Evolutionary conservation across 345 rosid genomes (phyloP).

Genomic region (Populus euphratica): DNA sequence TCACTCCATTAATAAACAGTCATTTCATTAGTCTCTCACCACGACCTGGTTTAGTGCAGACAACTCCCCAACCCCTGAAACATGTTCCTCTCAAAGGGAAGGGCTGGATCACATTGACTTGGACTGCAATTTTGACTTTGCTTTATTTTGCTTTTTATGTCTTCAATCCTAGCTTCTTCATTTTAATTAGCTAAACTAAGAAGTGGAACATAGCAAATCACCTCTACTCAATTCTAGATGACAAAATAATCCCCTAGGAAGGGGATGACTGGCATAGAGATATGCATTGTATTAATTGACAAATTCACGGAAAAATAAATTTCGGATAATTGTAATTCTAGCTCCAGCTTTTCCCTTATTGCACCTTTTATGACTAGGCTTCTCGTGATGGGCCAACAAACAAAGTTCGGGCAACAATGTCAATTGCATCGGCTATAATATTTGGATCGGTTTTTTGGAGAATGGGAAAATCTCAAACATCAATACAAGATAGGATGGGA

Average conservation of each 20-base stretch:
- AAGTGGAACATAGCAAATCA: conserved; percentile 2
- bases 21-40: not conserved
- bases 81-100: not conserved
- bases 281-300: conserved; percentile 1
- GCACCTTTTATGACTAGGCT: conserved; percentile 47
- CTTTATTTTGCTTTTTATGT: not conserved
- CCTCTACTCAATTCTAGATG: conserved; percentile 1
- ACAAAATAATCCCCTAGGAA: not conserved
- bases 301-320: not conserved
- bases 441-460: conserved; percentile 99
- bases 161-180: conserved; percentile 4
- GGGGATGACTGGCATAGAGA: conserved; percentile 1
- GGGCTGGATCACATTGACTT: not conserved
- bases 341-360: conserved; percentile 20
- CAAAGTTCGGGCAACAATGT: conserved; percentile 95
- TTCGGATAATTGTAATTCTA: conserved; percentile 2
- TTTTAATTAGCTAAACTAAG: not conserved
- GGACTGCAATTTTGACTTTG: not conserved
- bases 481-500: conserved; percentile 96
- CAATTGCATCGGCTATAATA: conserved; percentile 91
- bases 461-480: conserved; percentile 90
- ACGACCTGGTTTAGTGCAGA: conserved; percentile 5
- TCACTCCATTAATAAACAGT: not conserved
- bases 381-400: conserved; percentile 97
- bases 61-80: not conserved